Percentiles rank a stretch among this genome's conserved stretches.
Conservation (phyloP, 2,329 filamentous ascomycete genomes). For the Chaetomiaceae sp. region DNA sequence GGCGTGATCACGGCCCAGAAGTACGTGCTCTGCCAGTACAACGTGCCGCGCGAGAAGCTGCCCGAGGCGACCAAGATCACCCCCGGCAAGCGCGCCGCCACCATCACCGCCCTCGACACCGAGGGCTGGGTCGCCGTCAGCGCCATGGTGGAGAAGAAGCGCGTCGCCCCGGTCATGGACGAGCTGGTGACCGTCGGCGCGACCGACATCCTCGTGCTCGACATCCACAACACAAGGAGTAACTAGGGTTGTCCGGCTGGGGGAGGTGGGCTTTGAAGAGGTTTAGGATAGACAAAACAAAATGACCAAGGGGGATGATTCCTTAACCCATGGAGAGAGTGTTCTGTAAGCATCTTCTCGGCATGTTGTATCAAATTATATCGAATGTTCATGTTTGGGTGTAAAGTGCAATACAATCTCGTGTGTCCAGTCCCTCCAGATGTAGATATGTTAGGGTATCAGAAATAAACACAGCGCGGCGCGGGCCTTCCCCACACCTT, state of each 20-base stretch:
- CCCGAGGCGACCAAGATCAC: constrained; percentile 67
- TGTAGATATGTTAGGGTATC: not conserved
- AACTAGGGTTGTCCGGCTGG: constrained; percentile 6
- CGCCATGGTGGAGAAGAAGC: constrained; percentile 87
- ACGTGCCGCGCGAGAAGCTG: constrained; percentile 69
- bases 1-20: constrained; percentile 94
- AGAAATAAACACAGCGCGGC: not conserved
- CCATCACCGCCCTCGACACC: constrained; percentile 81
- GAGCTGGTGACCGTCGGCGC: constrained; percentile 69
- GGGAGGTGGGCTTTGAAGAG: not conserved
- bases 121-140: constrained; percentile 91
- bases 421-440: no score
- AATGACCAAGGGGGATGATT: no score
- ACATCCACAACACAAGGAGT: constrained; percentile 63
- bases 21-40: constrained; percentile 95
- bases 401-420: no score
- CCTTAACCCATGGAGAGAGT: no score
- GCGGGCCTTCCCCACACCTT: not conserved
- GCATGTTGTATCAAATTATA: no score
- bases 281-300: not conserved
- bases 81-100: constrained; percentile 88
- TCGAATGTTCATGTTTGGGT: no score
- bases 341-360: no score
- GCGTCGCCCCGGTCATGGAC: constrained; percentile 82
- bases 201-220: constrained; percentile 76